Base-by-base conservation (phyloP, 2,329 filamentous ascomycete genomes). In the Neocucurbitaria cava region DNA sequence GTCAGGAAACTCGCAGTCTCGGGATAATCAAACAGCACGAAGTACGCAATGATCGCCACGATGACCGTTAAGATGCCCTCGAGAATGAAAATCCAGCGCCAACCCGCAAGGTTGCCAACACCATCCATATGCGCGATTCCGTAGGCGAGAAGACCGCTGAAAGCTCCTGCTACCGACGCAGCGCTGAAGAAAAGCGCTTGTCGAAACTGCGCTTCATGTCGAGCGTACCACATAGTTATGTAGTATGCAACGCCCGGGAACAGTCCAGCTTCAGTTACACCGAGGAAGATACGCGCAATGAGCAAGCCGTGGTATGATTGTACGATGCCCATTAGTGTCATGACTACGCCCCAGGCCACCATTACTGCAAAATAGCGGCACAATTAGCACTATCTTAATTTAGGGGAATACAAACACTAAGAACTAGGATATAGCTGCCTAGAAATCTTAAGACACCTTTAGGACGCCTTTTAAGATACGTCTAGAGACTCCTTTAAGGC, bases 11-110 rank as follows among this genome's bases (percentile, higher is more conserved):
- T 77, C 3, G 86, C 84, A 0, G 83, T 87, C 40, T 82, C 79
- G 0, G 86, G 86, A 49, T 86, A 88, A 69, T 89, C 87, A 56
- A 86, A 81, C 9, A 90, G 82, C 58, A 87, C 84, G 66, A 81
- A 85, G 70, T 53, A 73, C 13, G 73, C 71, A n/a, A 68, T 47
- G 8, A 71, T 48, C 1, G 71, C 71, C 3, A 76, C 69, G n/a
- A 75, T 20, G 5, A 76, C 72, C 0, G 74, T 76, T 23, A 71
- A 42, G 1, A 76, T 71, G 1, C 69, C 69, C 31, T 76, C 73
- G 5, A 76, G 56, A 24, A 75, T 74, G 55, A 76, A 76, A 26
- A 75, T 73, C 66, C 71, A 62, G 0, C 63, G 52, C 71, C 72
- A 75, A 3, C 68, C 72, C 9, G 62, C 62, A 0, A 73, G 57